Percentiles rank a stretch among this genome's conserved stretches.
Evolutionary conservation across 768 basidiomycete genomes (phyloP).

Genomic region (Neoboletus magnificus): DNA sequence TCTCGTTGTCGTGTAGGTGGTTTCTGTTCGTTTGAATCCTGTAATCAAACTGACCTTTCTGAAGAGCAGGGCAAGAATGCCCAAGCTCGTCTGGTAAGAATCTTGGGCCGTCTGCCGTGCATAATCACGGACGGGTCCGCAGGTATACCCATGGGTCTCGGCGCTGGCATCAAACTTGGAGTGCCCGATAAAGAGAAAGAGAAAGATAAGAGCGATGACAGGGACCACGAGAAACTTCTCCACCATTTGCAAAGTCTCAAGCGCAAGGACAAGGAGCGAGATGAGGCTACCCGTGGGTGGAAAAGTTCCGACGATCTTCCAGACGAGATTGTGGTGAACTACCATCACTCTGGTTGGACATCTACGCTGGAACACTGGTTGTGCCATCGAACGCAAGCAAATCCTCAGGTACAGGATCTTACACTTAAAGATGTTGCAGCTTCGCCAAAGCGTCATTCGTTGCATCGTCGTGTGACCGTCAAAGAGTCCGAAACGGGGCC

Average conservation of each 20-base stretch:
- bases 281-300: constrained; percentile 31
- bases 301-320: constrained; percentile 36
- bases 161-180: constrained; percentile 72
- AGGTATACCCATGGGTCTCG: constrained; percentile 78
- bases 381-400: constrained; percentile 38
- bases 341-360: constrained; percentile 60
- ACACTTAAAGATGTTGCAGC: constrained; percentile 34
- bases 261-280: constrained; percentile 39
- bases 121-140: constrained; percentile 1
- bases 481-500: constrained; percentile 60
- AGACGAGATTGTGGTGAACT: constrained; percentile 31
- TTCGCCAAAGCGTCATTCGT: constrained; percentile 42
- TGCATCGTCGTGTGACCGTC: constrained; percentile 40
- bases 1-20: constrained; percentile 68
- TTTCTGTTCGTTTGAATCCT: neutral
- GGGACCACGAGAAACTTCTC: constrained; percentile 31
- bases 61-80: constrained; percentile 73
- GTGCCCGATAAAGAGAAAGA: constrained; percentile 45
- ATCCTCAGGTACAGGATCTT: constrained; percentile 13
- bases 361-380: constrained; percentile 74
- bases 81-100: constrained; percentile 66
- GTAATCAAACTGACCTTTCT: constrained; percentile 22
- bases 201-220: constrained; percentile 32
- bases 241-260: constrained; percentile 27
- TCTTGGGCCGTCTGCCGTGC: neutral